Base-by-base conservation (phyloP, 2,329 filamentous ascomycete genomes). In the Dothistroma septosporum region DNA sequence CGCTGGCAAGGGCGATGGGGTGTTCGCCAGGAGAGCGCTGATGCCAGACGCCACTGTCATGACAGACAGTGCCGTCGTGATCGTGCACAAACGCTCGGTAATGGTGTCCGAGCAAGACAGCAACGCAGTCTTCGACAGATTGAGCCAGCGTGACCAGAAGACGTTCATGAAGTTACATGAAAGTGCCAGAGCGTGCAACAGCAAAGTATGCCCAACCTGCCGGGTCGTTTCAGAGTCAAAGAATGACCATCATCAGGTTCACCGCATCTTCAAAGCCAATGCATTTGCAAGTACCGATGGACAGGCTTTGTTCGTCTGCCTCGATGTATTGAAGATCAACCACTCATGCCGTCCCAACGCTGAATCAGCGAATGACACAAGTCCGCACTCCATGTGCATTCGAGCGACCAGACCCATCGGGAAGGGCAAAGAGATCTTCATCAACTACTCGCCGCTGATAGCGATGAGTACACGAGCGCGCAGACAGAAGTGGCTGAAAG, bases 271-370 rank as follows among this genome's bases (percentile, higher is more conserved):
- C 33, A 37, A 37, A 37, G 33, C 33, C 33, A 37, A 37, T 28
- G 24, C 24, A 6, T 28, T 28, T 28, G 24, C 24, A 6, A 28
- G 10, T 37, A 3, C 7, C 10, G 33, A 37, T 37, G 33, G 14
- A 37, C 10, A 37, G 10, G 33, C 33, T 16, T 37, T 9, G 14
- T 16, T 37, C 33, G 10, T 37, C 33, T 37, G 33, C 33, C 33
- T 37, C 33, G 14, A 37, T 16, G 33, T 37, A 3, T 37, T 9
- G 3, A 37, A 37, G 33, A 37, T 37, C 46, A 88, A 88, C 62
- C 86, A 88, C 69, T 86, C 83, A 47, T 88, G 86, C 68, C 76
- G 81, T 22, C 83, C 83, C 4, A 88, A 87, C 64, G 79, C 82
- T 2, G 78, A 82, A 86, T 60, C 79, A 82, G 19, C 74, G 79